Conservation (phyloP, 78 protist species). For the Acrasis kona region DNA sequence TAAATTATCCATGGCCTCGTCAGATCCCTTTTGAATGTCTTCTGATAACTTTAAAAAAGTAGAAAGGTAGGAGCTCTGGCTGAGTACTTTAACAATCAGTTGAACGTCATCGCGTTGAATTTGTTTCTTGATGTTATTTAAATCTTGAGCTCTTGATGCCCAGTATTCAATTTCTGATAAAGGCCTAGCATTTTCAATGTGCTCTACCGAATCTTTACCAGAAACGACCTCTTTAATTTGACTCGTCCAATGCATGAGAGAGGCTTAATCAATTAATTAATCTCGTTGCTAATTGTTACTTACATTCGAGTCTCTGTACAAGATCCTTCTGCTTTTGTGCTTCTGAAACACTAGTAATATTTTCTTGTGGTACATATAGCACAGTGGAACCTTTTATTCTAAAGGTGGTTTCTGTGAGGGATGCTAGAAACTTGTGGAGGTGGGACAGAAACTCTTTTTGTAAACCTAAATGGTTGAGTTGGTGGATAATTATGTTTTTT, state of each 20-base stretch:
- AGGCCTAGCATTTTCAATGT: conserved; percentile 48
- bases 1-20: conserved; percentile 57
- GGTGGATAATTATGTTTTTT: too few relatives aligned
- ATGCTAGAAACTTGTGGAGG: conserved; percentile 69
- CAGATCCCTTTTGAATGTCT: conserved; percentile 2
- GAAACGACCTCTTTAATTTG: conserved; percentile 58
- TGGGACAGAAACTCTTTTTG: conserved; percentile 45
- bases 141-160: conserved; percentile 40
- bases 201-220: conserved; percentile 5
- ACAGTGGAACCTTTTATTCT: conserved; percentile 45
- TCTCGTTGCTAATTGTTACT: too few relatives aligned
- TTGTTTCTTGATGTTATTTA: conserved; percentile 46
- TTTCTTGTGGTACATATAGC: conserved; percentile 67
- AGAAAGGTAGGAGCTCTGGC: conserved; percentile 38
- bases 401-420: conserved; percentile 56
- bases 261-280: too few relatives aligned
- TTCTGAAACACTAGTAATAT: not conserved
- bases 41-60: conserved; percentile 44
- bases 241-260: conserved; percentile 81
- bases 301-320: conserved; percentile 49
- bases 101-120: conserved; percentile 33
- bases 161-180: conserved; percentile 67
- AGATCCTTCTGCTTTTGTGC: conserved; percentile 33
- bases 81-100: conserved; percentile 37
- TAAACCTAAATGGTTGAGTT: too few relatives aligned